Evolutionary conservation across 2,329 filamentous ascomycete species (phyloP).

Genomic region (Sclerotinia nivalis): DNA sequence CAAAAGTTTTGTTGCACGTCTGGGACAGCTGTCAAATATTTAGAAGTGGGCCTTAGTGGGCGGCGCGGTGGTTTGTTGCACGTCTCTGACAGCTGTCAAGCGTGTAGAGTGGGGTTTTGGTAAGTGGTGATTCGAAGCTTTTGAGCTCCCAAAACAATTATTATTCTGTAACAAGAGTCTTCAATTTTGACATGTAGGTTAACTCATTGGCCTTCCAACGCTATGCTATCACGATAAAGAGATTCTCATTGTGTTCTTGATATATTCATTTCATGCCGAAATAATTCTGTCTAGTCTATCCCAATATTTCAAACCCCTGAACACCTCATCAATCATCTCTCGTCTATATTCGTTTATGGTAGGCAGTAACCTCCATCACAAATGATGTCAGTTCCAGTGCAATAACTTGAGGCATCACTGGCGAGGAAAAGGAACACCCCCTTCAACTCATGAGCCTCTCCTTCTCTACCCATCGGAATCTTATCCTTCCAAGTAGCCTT

Average conservation of each 20-base stretch:
- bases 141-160: neutral
- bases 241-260: neutral
- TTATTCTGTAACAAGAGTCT: neutral
- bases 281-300: neutral
- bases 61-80: neutral
- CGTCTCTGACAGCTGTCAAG: conserved; percentile 13
- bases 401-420: conserved; percentile 80
- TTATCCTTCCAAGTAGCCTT: conserved; percentile 75
- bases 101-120: conserved; percentile 2
- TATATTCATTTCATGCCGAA: neutral
- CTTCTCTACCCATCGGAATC: conserved; percentile 79
- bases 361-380: conserved; percentile 53
- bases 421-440: conserved; percentile 80
- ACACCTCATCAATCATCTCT: conserved; percentile 18
- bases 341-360: conserved; percentile 8
- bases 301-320: conserved; percentile 1
- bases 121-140: neutral
- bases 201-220: neutral
- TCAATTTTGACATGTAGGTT: neutral
- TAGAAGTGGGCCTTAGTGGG: neutral
- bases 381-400: conserved; percentile 71
- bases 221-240: neutral
- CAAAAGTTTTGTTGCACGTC: conserved; percentile 7
- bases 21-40: conserved; percentile 15
- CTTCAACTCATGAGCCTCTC: conserved; percentile 73